Base-by-base conservation (phyloP, 2,329 filamentous ascomycete genomes). In the Cadophora sp. region DNA sequence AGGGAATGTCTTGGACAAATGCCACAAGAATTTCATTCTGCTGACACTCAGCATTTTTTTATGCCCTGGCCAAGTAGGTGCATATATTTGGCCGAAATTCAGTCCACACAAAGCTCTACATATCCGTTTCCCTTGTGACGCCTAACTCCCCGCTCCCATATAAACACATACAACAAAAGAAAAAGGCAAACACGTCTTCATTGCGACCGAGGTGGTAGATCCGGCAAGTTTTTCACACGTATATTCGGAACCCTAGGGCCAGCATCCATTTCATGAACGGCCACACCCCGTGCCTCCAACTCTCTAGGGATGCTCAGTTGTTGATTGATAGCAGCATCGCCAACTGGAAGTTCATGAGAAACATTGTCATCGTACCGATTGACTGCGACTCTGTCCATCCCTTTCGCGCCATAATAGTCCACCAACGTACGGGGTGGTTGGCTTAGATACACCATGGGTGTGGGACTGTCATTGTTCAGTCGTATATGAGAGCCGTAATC, bases 181-280 rank as follows among this genome's bases (percentile, higher is more conserved):
- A 39, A 9, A 39, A 39, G 11, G 4, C 43, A 20, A 45, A 45
- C 43, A 45, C 3, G 14, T 7, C 1, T 13, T 18, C 16, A 45
- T 45, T 11, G 14, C 22, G 50, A 53, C 18, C 27, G 50, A 33
- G 47, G 45, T 9, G 65, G 65, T 13, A 64, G 27, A n/a, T 58
- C 48, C 18, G 61, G 65, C 22, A 67, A 61, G 13, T 59, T 30
- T 39, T 67, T 67, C 48, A 41, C 48, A 45, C 50, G 53, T 20
- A 16, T 61, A 8, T 39, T 33, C 13, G 60, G 65, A 18, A 48
- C n/a, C n/a, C 48, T 33, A 8, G 22, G 6, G 20, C 22, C 47
- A 24, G 27, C 61, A 33, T 66, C 66, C 66, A 66, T 64, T 43
- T 68, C 64, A 66, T 68, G 48, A 18, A 64, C 24, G 11, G 36